phyloP scores from a whole-genome alignment of 2,329 filamentous ascomycete genomes.

The Phaeosphaeriaceae sp. region DNA sequence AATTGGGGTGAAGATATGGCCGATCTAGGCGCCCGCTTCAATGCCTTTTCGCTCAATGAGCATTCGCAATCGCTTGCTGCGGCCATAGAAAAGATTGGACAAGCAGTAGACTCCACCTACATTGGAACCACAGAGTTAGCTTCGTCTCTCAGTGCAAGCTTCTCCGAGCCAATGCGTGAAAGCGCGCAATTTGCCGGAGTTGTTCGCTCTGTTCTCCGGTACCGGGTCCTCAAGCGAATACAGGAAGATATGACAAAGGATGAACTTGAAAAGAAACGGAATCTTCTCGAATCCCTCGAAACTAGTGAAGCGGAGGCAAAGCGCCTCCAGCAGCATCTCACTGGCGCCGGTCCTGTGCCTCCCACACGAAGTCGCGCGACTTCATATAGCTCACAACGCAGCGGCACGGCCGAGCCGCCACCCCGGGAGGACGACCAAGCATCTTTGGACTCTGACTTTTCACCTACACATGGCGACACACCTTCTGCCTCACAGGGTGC shows the following conservation, averaged over 20 bases:
- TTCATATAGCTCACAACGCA: conserved; percentile 59
- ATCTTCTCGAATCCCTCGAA: conserved; percentile 85
- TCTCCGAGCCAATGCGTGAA: conserved; percentile 97
- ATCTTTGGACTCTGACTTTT: conserved; percentile 95
- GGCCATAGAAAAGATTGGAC: conserved; percentile 91
- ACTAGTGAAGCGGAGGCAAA: conserved; percentile 90
- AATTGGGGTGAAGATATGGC: conserved; percentile 85
- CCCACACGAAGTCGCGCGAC: conserved; percentile 71
- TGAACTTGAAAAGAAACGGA: conserved; percentile 85
- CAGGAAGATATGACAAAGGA: conserved; percentile 98
- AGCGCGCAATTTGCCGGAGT: conserved; percentile 97
- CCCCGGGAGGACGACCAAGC: conserved; percentile 75
- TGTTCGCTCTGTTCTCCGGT: conserved; percentile 85
- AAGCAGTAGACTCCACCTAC: conserved; percentile 94
- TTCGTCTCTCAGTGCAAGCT: conserved; percentile 84
- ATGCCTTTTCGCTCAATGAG: conserved; percentile 94
- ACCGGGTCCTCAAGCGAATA: conserved; percentile 89
- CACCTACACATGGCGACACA: conserved; percentile 80
- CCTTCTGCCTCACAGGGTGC: conserved; percentile 73
- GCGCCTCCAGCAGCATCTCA: conserved; percentile 91
- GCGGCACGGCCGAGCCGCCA: conserved; percentile 38
- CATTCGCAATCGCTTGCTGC: conserved; percentile 85
- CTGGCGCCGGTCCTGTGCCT: conserved; percentile 68
- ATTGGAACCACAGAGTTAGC: conserved; percentile 94
- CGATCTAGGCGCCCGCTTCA: conserved; percentile 93